phyloP scores from a whole-genome alignment of 148 eudicot genomes.

The Rhododendron mucronatum region DNA sequence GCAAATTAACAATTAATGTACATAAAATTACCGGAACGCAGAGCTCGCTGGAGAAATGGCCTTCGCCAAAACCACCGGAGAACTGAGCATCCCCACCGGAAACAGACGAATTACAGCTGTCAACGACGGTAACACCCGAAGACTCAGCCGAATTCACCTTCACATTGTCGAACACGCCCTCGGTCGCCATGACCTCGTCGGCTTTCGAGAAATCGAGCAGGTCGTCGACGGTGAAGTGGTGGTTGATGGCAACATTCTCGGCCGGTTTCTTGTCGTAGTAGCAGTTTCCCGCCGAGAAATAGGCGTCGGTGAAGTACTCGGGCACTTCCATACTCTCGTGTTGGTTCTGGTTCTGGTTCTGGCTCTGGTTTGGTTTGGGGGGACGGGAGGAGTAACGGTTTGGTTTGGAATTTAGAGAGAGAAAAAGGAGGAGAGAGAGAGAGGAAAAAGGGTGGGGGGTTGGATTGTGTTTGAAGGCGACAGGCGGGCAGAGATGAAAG shows the following conservation, averaged over 20 bases:
- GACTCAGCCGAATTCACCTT: constrained; percentile 55
- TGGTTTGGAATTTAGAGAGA: neutral
- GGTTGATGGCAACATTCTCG: neutral
- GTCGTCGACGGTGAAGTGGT: constrained; percentile 48
- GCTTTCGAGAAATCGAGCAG: constrained; percentile 67
- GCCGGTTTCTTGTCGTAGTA: constrained; percentile 9
- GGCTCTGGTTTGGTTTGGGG: neutral
- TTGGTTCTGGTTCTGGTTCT: neutral
- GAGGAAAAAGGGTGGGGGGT: neutral
- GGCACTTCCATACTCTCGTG: constrained; percentile 37
- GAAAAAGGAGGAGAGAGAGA: constrained; percentile 7
- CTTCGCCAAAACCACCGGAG: constrained; percentile 49
- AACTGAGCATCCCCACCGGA: constrained; percentile 44
- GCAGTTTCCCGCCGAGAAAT: neutral
- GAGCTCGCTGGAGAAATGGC: constrained; percentile 70
- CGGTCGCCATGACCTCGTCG: constrained; percentile 62
- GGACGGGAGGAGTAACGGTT: constrained; percentile 13
- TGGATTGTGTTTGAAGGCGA: constrained; percentile 30
- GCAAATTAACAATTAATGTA: neutral
- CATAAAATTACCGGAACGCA: constrained; percentile 71
- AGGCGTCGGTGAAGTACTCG: constrained; percentile 34
- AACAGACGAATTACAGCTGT: constrained; percentile 73
- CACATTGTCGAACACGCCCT: constrained; percentile 46
- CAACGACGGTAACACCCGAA: constrained; percentile 49
- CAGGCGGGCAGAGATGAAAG: constrained; percentile 18